Conservation (phyloP, 176 grass and related monocot species). For the Hordeum marinum region DNA sequence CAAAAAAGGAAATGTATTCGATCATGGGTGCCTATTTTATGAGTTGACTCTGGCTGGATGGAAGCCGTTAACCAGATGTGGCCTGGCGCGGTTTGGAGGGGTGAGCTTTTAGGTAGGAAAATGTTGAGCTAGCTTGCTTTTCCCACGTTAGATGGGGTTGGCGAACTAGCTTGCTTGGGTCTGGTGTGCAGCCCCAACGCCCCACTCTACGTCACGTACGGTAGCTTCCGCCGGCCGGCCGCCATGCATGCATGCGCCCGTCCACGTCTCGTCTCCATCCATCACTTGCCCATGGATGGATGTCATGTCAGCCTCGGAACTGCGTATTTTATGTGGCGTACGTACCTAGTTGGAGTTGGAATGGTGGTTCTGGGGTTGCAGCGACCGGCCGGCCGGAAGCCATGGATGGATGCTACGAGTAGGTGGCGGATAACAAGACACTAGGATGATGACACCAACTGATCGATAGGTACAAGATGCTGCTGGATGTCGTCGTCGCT, state of each 20-base stretch:
- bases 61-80: not conserved
- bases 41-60: no score
- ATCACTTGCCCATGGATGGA: no score
- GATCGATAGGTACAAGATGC: no score
- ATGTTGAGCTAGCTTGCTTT: no score
- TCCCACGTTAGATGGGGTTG: slow-evolving; percentile 34
- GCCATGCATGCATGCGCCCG: not conserved
- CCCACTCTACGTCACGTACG: not conserved
- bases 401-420: not conserved
- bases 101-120: slow-evolving; percentile 48
- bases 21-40: no score
- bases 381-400: slow-evolving; percentile 23
- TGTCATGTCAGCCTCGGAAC: not conserved
- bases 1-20: no score
- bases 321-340: not conserved
- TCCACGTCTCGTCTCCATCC: not conserved
- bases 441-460: not conserved
- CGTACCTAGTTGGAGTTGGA: not conserved
- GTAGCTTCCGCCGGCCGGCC: not conserved
- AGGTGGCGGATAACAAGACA: not conserved
- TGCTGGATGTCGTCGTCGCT: no score
- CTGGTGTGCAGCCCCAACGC: not conserved
- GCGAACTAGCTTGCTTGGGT: slow-evolving; percentile 21
- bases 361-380: slow-evolving; percentile 44
- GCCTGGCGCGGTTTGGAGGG: no score